These are phyloP conservation scores for Davidsoniella neocaledoniae DNA, from an alignment of 2,329 filamentous ascomycete species.

Conservation along the genomic window DNA sequence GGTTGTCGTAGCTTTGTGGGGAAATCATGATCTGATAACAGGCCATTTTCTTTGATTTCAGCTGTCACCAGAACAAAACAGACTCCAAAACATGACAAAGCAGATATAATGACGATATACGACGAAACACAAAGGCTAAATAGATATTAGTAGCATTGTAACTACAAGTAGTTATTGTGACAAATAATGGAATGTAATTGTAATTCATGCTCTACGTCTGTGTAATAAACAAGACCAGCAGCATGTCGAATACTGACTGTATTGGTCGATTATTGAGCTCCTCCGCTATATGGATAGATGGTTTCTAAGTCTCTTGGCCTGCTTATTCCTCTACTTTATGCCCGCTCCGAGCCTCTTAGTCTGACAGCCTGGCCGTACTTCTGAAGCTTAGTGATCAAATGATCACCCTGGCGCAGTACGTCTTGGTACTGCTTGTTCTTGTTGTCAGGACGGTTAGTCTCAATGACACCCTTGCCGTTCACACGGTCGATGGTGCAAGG, in stretches of 20 bases:
- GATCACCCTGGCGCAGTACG: constrained; percentile 91
- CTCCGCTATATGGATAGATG: no score
- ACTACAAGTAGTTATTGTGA: no score
- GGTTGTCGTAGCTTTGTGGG: no score
- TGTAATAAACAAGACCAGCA: not conserved
- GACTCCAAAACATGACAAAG: no score
- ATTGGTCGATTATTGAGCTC: not conserved
- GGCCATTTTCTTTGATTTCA: no score
- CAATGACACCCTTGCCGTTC: constrained; percentile 88
- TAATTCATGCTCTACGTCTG: constrained; percentile 9
- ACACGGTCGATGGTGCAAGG: constrained; percentile 96
- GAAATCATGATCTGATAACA: no score
- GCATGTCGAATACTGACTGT: not conserved
- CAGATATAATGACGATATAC: no score
- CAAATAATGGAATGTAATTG: not conserved
- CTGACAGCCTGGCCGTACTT: constrained; percentile 97
- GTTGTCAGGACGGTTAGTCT: constrained; percentile 93
- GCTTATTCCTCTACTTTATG: constrained; percentile 29
- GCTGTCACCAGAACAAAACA: no score
- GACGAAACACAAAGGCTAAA: no score
- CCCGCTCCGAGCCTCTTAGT: constrained; percentile 84
- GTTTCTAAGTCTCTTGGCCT: not conserved
- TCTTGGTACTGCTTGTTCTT: constrained; percentile 99
- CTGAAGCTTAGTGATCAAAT: constrained; percentile 95
- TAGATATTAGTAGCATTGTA: no score